Percentiles rank a stretch among this genome's conserved stretches.
Evolutionary conservation across 768 basidiomycete species (phyloP).

Genomic region (Lactifluus echinatus): DNA sequence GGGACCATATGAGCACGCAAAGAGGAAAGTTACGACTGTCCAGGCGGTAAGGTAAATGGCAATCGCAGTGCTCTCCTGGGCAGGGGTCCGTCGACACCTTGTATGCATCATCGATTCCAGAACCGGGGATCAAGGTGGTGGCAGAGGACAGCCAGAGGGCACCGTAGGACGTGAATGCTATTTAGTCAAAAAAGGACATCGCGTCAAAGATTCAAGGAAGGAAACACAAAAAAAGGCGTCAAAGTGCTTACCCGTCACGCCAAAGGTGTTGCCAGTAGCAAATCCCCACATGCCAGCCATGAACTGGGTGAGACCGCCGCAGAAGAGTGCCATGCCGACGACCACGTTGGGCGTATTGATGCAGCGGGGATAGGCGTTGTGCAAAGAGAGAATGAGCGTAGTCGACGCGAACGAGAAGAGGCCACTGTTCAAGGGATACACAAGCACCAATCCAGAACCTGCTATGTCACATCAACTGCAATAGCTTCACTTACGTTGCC

Average conservation of each 20-base stretch:
- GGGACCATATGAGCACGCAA: constrained; percentile 41
- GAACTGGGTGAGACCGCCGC: constrained; percentile 78
- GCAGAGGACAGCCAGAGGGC: constrained; percentile 87
- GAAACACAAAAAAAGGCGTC: not conserved
- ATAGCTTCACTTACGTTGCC: too few relatives aligned
- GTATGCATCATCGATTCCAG: constrained; percentile 54
- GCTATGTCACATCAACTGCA: too few relatives aligned
- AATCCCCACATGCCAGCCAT: constrained; percentile 80
- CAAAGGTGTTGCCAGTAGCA: constrained; percentile 53
- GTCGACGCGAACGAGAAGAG: constrained; percentile 80
- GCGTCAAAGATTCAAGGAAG: not conserved
- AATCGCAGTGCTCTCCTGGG: constrained; percentile 47
- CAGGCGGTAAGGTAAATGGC: constrained; percentile 71
- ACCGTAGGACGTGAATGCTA: constrained; percentile 77
- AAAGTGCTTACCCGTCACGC: constrained; percentile 52
- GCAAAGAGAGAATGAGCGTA: constrained; percentile 69
- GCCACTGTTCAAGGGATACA: constrained; percentile 63
- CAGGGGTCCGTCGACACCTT: constrained; percentile 1
- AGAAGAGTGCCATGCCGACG: constrained; percentile 79
- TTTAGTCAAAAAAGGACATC: too few relatives aligned
- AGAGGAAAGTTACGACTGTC: constrained; percentile 62
- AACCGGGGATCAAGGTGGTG: constrained; percentile 59
- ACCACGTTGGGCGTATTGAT: constrained; percentile 58
- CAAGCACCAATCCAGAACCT: too few relatives aligned
- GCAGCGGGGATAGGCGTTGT: constrained; percentile 51